Conservation (phyloP, 2,329 filamentous ascomycete genomes). For the Emmonsiellopsis sp. region DNA sequence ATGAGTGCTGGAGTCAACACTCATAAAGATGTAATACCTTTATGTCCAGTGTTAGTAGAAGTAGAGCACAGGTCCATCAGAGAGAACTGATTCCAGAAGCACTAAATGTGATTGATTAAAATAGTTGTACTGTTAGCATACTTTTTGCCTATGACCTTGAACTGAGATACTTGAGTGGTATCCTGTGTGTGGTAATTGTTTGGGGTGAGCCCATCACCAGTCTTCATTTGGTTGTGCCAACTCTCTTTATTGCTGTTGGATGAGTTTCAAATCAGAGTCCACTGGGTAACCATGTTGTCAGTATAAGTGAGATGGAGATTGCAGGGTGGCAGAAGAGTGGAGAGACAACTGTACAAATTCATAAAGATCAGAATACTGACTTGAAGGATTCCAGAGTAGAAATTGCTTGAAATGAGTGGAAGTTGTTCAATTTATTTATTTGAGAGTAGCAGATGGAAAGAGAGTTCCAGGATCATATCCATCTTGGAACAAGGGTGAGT, state of each 20-base stretch:
- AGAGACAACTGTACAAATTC: no score
- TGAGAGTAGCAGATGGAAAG: no score
- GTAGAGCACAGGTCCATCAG: neutral
- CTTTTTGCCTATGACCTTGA: conserved; percentile 4
- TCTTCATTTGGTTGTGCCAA: neutral
- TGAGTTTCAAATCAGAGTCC: neutral
- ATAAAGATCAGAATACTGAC: no score
- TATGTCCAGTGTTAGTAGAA: neutral
- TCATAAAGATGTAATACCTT: conserved; percentile 3
- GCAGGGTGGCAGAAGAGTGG: no score
- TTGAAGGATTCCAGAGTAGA: no score
- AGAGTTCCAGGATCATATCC: no score
- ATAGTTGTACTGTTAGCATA: conserved; percentile 4
- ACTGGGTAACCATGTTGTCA: neutral
- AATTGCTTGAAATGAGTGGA: no score
- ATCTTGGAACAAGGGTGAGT: no score
- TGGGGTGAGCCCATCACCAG: neutral
- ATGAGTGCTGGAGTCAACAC: neutral
- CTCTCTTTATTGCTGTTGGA: neutral
- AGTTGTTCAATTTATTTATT: no score
- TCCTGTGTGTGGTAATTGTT: neutral
- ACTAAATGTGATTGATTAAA: conserved; percentile 1
- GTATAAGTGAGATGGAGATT: no score
- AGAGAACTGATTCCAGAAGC: conserved; percentile 2
- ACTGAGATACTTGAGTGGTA: neutral